Evolutionary conservation across 768 basidiomycete genomes (phyloP), one percentile per base, ranked within the genome.

Genomic region (Panaeolus papilionaceus): DNA sequence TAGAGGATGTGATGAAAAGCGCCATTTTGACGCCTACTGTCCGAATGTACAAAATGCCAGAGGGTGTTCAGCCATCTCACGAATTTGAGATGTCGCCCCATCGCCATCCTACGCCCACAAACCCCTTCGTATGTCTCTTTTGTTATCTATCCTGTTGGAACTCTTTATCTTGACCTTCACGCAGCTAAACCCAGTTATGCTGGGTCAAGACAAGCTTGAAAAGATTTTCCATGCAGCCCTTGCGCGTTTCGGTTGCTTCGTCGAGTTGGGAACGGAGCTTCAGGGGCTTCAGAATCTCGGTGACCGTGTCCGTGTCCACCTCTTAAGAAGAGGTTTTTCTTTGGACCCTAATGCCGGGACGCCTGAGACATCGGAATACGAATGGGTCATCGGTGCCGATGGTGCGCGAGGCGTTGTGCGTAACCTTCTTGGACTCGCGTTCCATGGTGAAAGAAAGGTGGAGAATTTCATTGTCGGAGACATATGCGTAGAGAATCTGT

Each of bases 231-330:
- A 78, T 45, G 70, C 70, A 2, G 74, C 75, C 16, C 72, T 84
- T 37, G 77, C 74, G 4, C 72, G 76, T 63, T 74, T 78, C 37
- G 75, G 76, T 0, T 78, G 77, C 62, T 47, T 45, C 14, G 82
- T 84, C 14, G 85, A 88, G 68, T 64, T 81, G n/a, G 81, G 80
- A 16, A 83, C 82, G 1, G 83, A 84, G 65, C 78, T 88, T 8
- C 45, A 72, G n/a, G 81, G 81, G 0, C 82, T 88, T 51, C 74
- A 79, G 62, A 82, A 86, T 65, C 68, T 70, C 9, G 73, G 75
- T 1, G 76, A 79, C 38, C 68, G 68, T 38, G 81, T 86, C 7
- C 68, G 74, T 11, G 84, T 80, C 7, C 76, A 77, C 12, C 66
- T 86, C 4, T 40, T 78, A 33, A 74, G 76, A 38, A 74, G 69